phyloP scores from a whole-genome alignment of 305 asterid genomes.

The Solanum aculeatissimum region DNA sequence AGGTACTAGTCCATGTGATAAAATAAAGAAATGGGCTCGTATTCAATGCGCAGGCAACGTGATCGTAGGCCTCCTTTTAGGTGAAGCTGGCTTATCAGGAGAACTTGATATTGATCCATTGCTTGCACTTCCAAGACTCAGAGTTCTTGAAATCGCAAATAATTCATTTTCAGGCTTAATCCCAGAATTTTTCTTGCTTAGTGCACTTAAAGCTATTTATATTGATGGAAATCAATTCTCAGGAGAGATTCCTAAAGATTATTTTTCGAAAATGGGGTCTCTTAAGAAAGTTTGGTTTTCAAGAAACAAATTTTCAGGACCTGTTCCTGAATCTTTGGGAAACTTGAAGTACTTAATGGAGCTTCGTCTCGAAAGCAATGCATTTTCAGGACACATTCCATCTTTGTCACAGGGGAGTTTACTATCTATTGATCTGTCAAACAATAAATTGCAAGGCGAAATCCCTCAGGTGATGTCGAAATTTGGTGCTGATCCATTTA shows the following conservation, averaged over 20 bases:
- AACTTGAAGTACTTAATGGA: conserved; percentile 24
- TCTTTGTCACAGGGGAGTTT: conserved; percentile 25
- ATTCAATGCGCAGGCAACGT: conserved; percentile 29
- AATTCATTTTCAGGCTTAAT: conserved; percentile 49
- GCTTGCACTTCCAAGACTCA: conserved; percentile 24
- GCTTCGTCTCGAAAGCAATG: conserved; percentile 30
- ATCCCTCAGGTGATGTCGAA: conserved; percentile 44
- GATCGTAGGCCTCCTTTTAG: conserved; percentile 33
- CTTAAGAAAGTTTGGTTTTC: conserved; percentile 47
- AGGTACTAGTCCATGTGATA: conserved; percentile 49
- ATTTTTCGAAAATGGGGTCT: conserved; percentile 40
- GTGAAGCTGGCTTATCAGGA: conserved; percentile 27
- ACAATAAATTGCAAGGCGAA: conserved; percentile 59
- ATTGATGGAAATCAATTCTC: conserved; percentile 35
- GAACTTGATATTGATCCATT: conserved; percentile 26
- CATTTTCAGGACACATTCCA: conserved; percentile 51
- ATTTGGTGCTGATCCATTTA: conserved; percentile 30
- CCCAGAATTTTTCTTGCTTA: conserved; percentile 45
- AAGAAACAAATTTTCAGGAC: conserved; percentile 38
- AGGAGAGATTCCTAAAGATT: conserved; percentile 40
- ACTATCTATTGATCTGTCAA: conserved; percentile 20
- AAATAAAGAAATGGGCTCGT: conserved; percentile 35
- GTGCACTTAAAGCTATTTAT: conserved; percentile 36
- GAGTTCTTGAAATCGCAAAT: conserved; percentile 41
- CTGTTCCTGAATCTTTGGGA: conserved; percentile 41